A percentile compares a stretch with the other conserved stretches of the same genome.
These are phyloP conservation scores for Pseudogymnoascus sp. DNA, from an alignment of 2,329 filamentous ascomycete genomes.

Conservation along the genomic window DNA sequence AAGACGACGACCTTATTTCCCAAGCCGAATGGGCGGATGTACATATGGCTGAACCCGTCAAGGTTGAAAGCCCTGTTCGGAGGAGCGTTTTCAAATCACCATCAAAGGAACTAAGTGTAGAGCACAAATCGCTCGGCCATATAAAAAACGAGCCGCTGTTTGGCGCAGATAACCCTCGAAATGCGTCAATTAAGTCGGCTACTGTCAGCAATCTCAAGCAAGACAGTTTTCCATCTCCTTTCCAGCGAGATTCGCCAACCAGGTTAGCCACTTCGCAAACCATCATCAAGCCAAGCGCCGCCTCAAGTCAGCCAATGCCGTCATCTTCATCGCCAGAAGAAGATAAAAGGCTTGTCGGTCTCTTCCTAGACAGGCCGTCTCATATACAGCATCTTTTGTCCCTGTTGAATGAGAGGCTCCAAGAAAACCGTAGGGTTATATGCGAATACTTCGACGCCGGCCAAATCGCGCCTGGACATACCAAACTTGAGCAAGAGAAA, in stretches of 20 bases:
- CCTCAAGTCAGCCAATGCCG: constrained; percentile 19
- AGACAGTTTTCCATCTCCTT: constrained; percentile 21
- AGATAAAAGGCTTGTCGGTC: constrained; percentile 22
- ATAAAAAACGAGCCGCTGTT: background rate
- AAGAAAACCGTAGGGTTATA: constrained; percentile 18
- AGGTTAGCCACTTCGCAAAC: constrained; percentile 13
- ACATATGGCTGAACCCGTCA: background rate
- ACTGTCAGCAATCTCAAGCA: background rate
- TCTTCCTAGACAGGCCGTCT: constrained; percentile 19
- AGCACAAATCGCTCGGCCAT: background rate
- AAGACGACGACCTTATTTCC: background rate
- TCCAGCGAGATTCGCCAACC: constrained; percentile 20
- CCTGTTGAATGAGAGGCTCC: constrained; percentile 15
- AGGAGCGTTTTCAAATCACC: background rate
- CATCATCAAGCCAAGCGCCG: background rate
- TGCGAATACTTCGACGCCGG: constrained; percentile 19
- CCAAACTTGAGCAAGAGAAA: constrained; percentile 2
- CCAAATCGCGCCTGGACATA: constrained; percentile 9
- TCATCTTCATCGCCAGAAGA: constrained; percentile 17
- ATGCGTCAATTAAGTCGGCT: background rate
- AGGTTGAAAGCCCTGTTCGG: background rate
- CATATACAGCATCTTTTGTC: constrained; percentile 17
- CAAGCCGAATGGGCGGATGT: background rate
- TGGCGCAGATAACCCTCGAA: background rate
- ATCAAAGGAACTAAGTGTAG: background rate